Percentiles rank a stretch among this genome's conserved stretches.
Conservation (phyloP, 192 early-diverging fungal species). For the Coemansia sp. region DNA sequence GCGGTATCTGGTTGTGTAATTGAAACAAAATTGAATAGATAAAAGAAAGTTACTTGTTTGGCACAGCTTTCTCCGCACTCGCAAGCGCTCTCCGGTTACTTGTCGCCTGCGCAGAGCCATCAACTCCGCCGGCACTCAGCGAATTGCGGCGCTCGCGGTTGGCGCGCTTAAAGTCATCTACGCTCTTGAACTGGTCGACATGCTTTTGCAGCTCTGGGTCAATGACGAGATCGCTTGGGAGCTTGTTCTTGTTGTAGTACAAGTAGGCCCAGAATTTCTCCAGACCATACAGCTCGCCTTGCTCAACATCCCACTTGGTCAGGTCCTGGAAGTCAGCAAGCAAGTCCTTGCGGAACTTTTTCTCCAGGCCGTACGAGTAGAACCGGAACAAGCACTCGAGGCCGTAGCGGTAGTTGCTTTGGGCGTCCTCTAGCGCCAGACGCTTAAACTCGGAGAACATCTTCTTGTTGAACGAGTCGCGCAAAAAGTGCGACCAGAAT, state of each 20-base stretch:
- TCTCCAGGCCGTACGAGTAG: conserved; percentile 95
- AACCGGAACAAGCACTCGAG: conserved; percentile 97
- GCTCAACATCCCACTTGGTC: conserved; percentile 73
- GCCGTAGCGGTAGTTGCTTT: conserved; percentile 88
- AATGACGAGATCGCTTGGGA: conserved; percentile 62
- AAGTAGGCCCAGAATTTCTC: conserved; percentile 98
- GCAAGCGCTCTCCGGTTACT: conserved; percentile 46
- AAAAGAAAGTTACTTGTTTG: background rate
- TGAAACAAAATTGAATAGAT: background rate
- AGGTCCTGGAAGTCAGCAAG: conserved; percentile 89
- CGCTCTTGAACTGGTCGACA: conserved; percentile 67
- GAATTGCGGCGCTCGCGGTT: conserved; percentile 48
- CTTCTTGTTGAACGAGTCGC: conserved; percentile 92
- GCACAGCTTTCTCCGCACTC: conserved; percentile 34
- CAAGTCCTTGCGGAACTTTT: conserved; percentile 81
- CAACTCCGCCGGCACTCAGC: conserved; percentile 12
- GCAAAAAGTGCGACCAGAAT: conserved; percentile 98
- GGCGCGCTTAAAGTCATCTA: conserved; percentile 61
- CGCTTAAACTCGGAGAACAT: conserved; percentile 95
- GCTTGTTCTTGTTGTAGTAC: conserved; percentile 86
- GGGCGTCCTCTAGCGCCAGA: conserved; percentile 87
- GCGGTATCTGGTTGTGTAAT: background rate
- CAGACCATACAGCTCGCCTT: conserved; percentile 82
- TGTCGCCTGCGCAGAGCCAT: conserved; percentile 23
- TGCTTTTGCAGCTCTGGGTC: conserved; percentile 59